These are phyloP conservation scores for Paramecium bursaria DNA, from an alignment of 73 alveolate species.

Conservation along the genomic window DNA sequence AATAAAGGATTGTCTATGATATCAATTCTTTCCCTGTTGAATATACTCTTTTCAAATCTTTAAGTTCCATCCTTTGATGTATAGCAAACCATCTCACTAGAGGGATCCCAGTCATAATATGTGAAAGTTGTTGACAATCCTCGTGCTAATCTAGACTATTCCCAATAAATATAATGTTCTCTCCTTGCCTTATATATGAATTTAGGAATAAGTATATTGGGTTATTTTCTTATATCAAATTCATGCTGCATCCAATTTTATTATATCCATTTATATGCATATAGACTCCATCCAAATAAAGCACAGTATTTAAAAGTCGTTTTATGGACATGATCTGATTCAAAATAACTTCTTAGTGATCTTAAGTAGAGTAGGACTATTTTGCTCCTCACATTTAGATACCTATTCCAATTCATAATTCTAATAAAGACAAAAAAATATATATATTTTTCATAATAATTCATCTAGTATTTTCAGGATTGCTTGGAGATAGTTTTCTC, in stretches of 20 bases:
- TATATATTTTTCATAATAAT: no score
- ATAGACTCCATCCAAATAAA: background rate
- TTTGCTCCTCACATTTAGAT: conserved; percentile 21
- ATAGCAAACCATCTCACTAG: conserved; percentile 85
- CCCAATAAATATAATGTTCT: conserved; percentile 85
- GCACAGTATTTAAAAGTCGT: background rate
- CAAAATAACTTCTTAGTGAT: background rate
- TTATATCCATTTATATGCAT: conserved; percentile 45
- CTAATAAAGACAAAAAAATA: no score
- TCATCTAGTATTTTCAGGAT: no score
- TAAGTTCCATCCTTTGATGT: conserved; percentile 77
- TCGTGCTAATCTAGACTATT: conserved; percentile 80
- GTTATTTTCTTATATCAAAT: conserved; percentile 77
- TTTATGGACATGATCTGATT: background rate
- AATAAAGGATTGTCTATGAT: conserved; percentile 77
- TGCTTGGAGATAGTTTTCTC: no score
- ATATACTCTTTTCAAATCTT: conserved; percentile 77
- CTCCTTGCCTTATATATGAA: conserved; percentile 79
- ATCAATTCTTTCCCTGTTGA: conserved; percentile 83
- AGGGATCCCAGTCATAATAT: conserved; percentile 80
- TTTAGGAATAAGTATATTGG: conserved; percentile 79
- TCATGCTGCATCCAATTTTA: conserved; percentile 69
- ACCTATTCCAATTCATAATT: no score
- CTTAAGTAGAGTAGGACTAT: conserved; percentile 11
- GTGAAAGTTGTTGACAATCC: conserved; percentile 82